Conservation (phyloP, 1,139 yeast genomes). For the Meyerozyma athensensis region DNA sequence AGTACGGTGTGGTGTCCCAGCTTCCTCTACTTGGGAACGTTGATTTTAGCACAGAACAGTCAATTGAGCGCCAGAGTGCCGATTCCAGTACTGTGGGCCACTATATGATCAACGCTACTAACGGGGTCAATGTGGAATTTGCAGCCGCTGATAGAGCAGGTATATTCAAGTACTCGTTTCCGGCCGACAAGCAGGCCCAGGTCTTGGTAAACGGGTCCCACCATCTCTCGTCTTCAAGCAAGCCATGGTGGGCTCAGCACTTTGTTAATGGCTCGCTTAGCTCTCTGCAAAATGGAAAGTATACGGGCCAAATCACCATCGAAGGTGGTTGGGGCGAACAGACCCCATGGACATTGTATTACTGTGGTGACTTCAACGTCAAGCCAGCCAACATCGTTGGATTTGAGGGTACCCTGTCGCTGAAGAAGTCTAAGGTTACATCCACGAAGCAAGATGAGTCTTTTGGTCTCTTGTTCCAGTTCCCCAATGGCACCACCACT, state of each 20-base stretch:
- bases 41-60: conserved; percentile 13
- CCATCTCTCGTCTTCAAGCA: conserved; percentile 20
- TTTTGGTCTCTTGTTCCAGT: conserved; percentile 20
- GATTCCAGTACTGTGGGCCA: conserved; percentile 24
- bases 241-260: conserved; percentile 31
- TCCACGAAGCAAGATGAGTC: conserved; percentile 13
- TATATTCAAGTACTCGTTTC: conserved; percentile 20
- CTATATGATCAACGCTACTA: conserved; percentile 20
- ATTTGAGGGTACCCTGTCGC: conserved; percentile 10
- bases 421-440: conserved; percentile 5
- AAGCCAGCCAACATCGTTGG: conserved; percentile 12
- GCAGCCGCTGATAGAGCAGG: conserved; percentile 26
- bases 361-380: conserved; percentile 24
- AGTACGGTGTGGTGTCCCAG: conserved; percentile 30
- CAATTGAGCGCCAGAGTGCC: conserved; percentile 12
- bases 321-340: conserved; percentile 33
- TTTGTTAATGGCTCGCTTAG: conserved; percentile 23
- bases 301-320: conserved; percentile 22
- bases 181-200: conserved; percentile 11
- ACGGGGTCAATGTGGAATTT: conserved; percentile 21
- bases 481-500: conserved; percentile 9
- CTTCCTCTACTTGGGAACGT: conserved; percentile 21
- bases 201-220: conserved; percentile 25
- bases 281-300: conserved; percentile 15
- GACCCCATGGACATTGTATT: conserved; percentile 24